Evolutionary conservation across 2,329 filamentous ascomycete species (phyloP).

Genomic region (Sporothrix schenckii): DNA sequence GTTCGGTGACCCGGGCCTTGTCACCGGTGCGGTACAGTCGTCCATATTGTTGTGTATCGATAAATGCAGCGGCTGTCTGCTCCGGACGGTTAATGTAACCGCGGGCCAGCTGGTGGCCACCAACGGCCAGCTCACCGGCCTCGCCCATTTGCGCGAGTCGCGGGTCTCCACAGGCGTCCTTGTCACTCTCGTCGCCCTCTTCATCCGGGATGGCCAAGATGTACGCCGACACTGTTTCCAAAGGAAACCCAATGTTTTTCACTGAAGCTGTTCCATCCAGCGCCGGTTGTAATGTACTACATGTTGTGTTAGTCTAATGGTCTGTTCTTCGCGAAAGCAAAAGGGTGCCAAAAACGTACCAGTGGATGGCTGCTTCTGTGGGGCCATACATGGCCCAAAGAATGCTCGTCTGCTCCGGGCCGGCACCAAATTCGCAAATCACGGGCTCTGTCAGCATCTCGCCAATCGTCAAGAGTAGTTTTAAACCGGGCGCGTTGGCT

Average conservation of each 20-base stretch:
- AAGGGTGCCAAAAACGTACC: slow-evolving; percentile 44
- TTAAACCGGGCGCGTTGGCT: slow-evolving; percentile 66
- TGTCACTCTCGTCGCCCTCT: background rate
- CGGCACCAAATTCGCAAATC: slow-evolving; percentile 75
- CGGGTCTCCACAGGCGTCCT: background rate
- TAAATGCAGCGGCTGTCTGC: slow-evolving; percentile 72
- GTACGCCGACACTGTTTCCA: slow-evolving; percentile 80
- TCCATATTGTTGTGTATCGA: slow-evolving; percentile 64
- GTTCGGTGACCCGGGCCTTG: slow-evolving; percentile 67
- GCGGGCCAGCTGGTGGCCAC: slow-evolving; percentile 75
- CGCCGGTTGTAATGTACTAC: slow-evolving; percentile 68
- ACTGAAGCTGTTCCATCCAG: slow-evolving; percentile 61
- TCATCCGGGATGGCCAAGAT: slow-evolving; percentile 58
- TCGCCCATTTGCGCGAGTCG: slow-evolving; percentile 65
- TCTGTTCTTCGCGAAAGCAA: too few relatives aligned
- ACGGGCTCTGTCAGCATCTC: slow-evolving; percentile 86
- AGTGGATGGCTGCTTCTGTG: slow-evolving; percentile 90
- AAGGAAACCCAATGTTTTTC: slow-evolving; percentile 73
- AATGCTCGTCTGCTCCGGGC: slow-evolving; percentile 58
- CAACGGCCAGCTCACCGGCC: slow-evolving; percentile 78
- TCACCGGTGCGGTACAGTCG: slow-evolving; percentile 83
- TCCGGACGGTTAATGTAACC: slow-evolving; percentile 81
- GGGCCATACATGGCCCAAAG: slow-evolving; percentile 94
- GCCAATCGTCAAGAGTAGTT: slow-evolving; percentile 80
- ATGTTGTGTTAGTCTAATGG: background rate